Evolutionary conservation across 108 stramenopile genomes (phyloP), one percentile per base, ranked within the genome.

Genomic region (Aurantiochytrium sp.): DNA sequence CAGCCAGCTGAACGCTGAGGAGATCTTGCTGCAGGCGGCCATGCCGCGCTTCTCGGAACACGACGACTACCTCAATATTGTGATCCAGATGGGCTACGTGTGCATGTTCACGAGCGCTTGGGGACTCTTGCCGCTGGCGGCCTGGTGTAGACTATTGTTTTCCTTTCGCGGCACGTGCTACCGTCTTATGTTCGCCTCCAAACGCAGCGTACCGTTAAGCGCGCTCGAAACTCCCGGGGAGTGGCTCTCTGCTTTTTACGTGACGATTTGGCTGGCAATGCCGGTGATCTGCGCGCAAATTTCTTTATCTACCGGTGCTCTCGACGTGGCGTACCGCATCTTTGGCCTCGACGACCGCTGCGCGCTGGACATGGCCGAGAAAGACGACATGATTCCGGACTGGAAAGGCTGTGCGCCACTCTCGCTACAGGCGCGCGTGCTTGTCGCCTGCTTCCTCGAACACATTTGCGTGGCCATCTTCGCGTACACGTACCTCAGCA

Each of bases 101-200:
- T 81, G 42, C 73, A 81, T 81, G 73, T 81, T 81, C 2, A 81
- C 73, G 12, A 81, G 73, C 73, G 73, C 73, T 1, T 81, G 73
- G 73, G 73, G 73, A 6, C 73, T 81, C 24, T 81, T 81, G 45
- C 73, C 73, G 21, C 73, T 81, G 10, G 73, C 73, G 6, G 73
- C 73, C 12, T 81, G 19, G n/a, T 48, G 39, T 3, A 12, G 73
- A 6, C 73, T 81, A 12, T 12, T 81, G 1, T 81, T 81, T 48
- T 81, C 73, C 27, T 81, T 27, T 81, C 73, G 73, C 12, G 73
- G 73, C 8, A 81, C 45, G 8, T 81, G 73, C 73, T 81, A 81
- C 24, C 73, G 73, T n/a, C 42, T 81, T 17, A 41, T 81, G 73
- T 81, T 48, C 24, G 73, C 73, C 32, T 81, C 42, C n/a, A 81